Conservation (phyloP, 2,329 filamentous ascomycete genomes). For the Alternaria novae-zelandiae region DNA sequence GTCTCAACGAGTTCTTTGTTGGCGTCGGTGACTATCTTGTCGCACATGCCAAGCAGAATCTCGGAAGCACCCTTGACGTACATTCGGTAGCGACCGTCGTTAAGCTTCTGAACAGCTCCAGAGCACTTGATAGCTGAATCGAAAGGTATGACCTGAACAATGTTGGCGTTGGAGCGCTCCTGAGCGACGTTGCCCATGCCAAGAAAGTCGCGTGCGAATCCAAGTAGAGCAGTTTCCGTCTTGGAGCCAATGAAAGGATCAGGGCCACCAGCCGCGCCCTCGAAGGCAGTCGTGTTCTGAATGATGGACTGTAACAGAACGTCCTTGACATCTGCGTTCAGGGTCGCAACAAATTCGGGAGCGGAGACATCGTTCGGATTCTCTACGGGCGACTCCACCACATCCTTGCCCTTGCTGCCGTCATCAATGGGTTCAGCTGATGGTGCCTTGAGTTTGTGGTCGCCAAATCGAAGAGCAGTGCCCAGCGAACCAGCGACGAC, state of each 20-base stretch:
- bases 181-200: slow-evolving; percentile 67
- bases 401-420: slow-evolving; percentile 40
- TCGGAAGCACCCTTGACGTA: slow-evolving; percentile 60
- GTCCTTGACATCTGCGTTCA: slow-evolving; percentile 60
- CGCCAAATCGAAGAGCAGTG: slow-evolving; percentile 62
- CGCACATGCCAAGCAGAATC: slow-evolving; percentile 57
- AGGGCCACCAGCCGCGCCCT: slow-evolving; percentile 50
- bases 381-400: slow-evolving; percentile 44
- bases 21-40: slow-evolving; percentile 64
- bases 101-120: slow-evolving; percentile 66
- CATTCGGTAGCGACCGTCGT: slow-evolving; percentile 63
- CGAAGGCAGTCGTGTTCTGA: slow-evolving; percentile 51
- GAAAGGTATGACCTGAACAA: slow-evolving; percentile 65
- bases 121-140: slow-evolving; percentile 74
- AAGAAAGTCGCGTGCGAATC: slow-evolving; percentile 70
- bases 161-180: slow-evolving; percentile 66
- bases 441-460: slow-evolving; percentile 44
- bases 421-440: slow-evolving; percentile 29
- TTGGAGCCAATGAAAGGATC: slow-evolving; percentile 74
- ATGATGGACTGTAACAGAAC: slow-evolving; percentile 64
- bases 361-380: slow-evolving; percentile 58
- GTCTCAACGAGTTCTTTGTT: slow-evolving; percentile 62
- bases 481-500: slow-evolving; percentile 76
- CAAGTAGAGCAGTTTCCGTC: slow-evolving; percentile 77
- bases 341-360: slow-evolving; percentile 60